These are phyloP conservation scores for Nothophytophthora sp. DNA, from an alignment of 352 stramenopile genomes.

Conservation along the genomic window DNA sequence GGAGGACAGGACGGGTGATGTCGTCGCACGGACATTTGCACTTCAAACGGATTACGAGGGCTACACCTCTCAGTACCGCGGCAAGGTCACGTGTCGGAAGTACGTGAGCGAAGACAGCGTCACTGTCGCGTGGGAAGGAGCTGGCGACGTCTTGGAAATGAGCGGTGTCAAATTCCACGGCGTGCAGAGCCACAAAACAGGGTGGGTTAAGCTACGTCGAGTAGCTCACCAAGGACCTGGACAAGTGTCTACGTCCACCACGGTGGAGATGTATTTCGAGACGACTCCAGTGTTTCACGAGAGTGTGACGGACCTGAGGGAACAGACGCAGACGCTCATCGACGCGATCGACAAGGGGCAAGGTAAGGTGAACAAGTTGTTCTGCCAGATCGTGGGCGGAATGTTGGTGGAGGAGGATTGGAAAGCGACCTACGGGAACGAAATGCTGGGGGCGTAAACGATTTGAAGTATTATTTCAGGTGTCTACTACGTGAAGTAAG, in stretches of 20 bases:
- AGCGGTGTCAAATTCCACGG: slow-evolving; percentile 21
- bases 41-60: slow-evolving; percentile 7
- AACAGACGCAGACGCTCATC: slow-evolving; percentile 22
- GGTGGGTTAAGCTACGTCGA: slow-evolving; percentile 14
- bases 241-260: slow-evolving; percentile 10
- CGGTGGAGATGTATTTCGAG: slow-evolving; percentile 43
- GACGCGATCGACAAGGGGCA: slow-evolving; percentile 22
- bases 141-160: slow-evolving; percentile 30
- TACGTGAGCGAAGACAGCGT: slow-evolving; percentile 25
- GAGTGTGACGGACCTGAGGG: slow-evolving; percentile 22
- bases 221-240: neutral
- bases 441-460: neutral
- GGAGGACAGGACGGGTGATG: neutral
- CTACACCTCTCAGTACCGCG: slow-evolving; percentile 24
- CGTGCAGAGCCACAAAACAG: slow-evolving; percentile 32
- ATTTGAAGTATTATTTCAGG: neutral
- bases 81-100: slow-evolving; percentile 38
- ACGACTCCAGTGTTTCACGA: slow-evolving; percentile 44
- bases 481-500: neutral
- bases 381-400: slow-evolving; percentile 22
- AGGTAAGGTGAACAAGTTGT: slow-evolving; percentile 11
- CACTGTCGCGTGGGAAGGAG: slow-evolving; percentile 34
- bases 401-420: slow-evolving; percentile 38
- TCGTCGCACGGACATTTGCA: slow-evolving; percentile 7
- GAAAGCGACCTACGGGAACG: slow-evolving; percentile 14